A percentile compares a stretch with the other conserved stretches of the same genome.
Evolutionary conservation across 345 rosid species (phyloP).

Genomic region (Conringia planisiliqua): DNA sequence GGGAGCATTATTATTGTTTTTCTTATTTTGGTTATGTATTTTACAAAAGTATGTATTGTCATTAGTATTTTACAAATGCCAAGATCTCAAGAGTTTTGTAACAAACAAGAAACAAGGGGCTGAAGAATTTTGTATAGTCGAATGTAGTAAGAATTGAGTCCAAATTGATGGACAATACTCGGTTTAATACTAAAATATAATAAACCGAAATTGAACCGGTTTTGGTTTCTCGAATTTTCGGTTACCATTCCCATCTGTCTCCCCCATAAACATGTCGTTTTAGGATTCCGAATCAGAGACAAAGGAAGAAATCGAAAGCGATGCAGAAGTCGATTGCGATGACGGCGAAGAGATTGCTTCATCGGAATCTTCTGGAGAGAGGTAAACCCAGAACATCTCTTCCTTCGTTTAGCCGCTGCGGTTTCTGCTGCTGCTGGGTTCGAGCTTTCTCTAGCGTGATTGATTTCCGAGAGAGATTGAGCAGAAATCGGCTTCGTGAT

Average conservation of each 20-base stretch:
- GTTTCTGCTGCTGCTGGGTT: background rate
- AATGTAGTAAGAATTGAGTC: no score
- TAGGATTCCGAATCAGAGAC: background rate
- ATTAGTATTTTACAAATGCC: background rate
- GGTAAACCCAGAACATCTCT: background rate
- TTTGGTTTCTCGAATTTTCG: background rate
- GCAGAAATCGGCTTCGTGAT: background rate
- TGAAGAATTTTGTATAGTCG: no score
- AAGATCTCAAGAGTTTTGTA: background rate
- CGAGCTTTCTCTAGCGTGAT: background rate
- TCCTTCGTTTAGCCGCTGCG: background rate
- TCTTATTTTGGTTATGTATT: no score
- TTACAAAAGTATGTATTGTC: no score
- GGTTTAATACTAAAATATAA: background rate
- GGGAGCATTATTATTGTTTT: background rate
- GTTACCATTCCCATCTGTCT: background rate
- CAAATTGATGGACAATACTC: no score
- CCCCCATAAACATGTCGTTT: background rate
- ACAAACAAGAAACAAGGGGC: no score
- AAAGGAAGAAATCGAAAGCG: background rate
- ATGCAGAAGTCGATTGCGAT: background rate
- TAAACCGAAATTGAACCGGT: conserved; percentile 13
- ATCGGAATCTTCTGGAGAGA: background rate
- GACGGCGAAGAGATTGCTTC: background rate
- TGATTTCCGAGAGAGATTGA: background rate